Evolutionary conservation across 805 yeast species (phyloP), one percentile per base, ranked within the genome.

Genomic region (Grigorovia yakushimaensis): DNA sequence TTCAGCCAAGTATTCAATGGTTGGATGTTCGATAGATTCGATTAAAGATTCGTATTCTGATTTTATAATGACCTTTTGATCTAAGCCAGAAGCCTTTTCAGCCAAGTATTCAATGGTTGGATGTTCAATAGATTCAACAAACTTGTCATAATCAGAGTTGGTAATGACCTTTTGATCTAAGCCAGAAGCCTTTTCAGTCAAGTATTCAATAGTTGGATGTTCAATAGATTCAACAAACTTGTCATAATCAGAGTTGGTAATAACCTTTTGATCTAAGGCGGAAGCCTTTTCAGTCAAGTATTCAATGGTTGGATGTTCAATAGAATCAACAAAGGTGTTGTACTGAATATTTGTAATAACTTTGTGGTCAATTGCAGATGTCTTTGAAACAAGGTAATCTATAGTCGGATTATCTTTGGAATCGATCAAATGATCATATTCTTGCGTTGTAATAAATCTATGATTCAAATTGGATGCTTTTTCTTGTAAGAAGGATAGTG

Each of bases 211-310:
- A 10, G 18, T 19, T 22, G 45, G 44, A 20, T 33, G 39, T 9
- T 33, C 39, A 5, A 33, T 3, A 7, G n/a, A 37, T 20, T 42
- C n/a, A 4, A n/a, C 4, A 20, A 27, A 20, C n/a, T 7, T 33
- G 3, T 9, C 7, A 36, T 42, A 42, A 13, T 27, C 42, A 13
- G 21, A 21, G 10, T 27, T 24, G 20, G 23, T 10, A 27, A 41
- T 41, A 13, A 41, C n/a, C n/a, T 17, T 30, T 10, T 41, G 33
- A 9, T 30, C 21, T 13, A 27, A 18, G 5, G 7, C 17, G 5
- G 43, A 20, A 7, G 56, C 56, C 41, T 53, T 54, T 11, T 45
- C 50, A 10, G 39, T 38, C 23, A 55, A 44, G 21, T 47, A 51
- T 6, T 44, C 47, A 30, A 43, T 43, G 5, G 47, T 24, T 5